Evolutionary conservation across 495 filamentous ascomycete genomes (phyloP), one percentile per base, ranked within the genome.

Genomic region (Diplogelasinospora grovesii): DNA sequence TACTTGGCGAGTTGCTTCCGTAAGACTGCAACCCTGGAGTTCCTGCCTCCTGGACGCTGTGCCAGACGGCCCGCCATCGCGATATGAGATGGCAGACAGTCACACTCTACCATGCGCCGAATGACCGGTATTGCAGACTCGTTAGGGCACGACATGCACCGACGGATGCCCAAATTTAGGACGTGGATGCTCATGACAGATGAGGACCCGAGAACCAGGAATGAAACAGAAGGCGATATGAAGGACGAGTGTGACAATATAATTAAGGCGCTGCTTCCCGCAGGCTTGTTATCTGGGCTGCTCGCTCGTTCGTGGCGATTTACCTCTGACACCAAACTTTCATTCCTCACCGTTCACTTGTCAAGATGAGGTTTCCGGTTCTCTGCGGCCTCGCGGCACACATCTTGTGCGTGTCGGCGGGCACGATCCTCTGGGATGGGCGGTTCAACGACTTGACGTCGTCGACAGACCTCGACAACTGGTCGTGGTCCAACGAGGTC

Each of bases 401-500:
- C 30, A 40, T 48, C 23, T 23, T 55, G 21, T 45, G 53, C 16
- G 56, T 45, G 22, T 54, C 55, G 2, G 58, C 58, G 7, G 65
- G 64, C 29, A 67, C 66, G 13, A 61, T 79, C 22, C 60, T 81
- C 33, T 79, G 75, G 73, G 75, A 81, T 57, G 76, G 76, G 43
- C 71, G 76, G 32, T 75, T 80, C 64, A 80, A 79, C 57, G 74
- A 74, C 36, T 41, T 78, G 36, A 51, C 53, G 11, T 65, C 71
- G 8, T 63, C 69, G 38, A 49, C 63, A 11, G 73, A 75, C 46
- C 62, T 80, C 4, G 66, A 68, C 53, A 67, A 70, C 44, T 83
- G 80, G 82, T 82, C 78, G 9, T 86, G 75, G 74, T 66, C 66
- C 0, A 78, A 75, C 57, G 72, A 81, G 61, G 74, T 82, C 41